These are phyloP conservation scores for Pistacia atlantica DNA, from an alignment of 345 rosid species.

Conservation along the genomic window DNA sequence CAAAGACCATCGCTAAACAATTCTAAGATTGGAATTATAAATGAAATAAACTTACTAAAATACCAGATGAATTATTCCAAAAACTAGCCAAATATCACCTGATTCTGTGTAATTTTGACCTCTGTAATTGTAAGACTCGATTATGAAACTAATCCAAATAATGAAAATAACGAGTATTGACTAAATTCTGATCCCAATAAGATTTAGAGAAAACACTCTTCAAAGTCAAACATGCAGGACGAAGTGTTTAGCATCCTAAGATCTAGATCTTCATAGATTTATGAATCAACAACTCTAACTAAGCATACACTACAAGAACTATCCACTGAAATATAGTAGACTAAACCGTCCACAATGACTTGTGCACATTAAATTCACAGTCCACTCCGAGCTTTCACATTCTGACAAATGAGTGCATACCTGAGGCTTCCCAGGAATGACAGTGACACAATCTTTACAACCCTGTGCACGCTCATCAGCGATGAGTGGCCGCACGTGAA, in stretches of 20 bases:
- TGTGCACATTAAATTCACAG: neutral
- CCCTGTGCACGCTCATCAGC: conserved; percentile 92
- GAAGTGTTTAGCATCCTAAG: conserved; percentile 21
- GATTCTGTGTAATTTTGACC: conserved; percentile 15
- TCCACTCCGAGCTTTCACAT: conserved; percentile 19
- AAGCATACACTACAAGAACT: neutral
- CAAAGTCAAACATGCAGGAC: conserved; percentile 31
- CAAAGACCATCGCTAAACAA: neutral
- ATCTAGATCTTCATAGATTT: conserved; percentile 48
- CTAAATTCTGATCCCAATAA: conserved; percentile 29
- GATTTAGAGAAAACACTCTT: conserved; percentile 19
- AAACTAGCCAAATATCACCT: conserved; percentile 17
- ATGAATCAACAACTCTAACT: conserved; percentile 18
- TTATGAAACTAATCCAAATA: conserved; percentile 13
- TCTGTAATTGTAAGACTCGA: neutral
- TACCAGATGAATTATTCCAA: conserved; percentile 10
- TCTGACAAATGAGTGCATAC: conserved; percentile 38
- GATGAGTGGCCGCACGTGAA: conserved; percentile 94
- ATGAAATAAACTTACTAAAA: conserved; percentile 13
- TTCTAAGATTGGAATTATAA: conserved; percentile 18
- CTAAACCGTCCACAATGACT: neutral
- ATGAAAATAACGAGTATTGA: conserved; percentile 24
- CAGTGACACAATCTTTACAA: conserved; percentile 93
- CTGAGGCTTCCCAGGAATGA: conserved; percentile 92
- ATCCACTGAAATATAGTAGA: neutral